Base-by-base conservation (phyloP, 179 eudicot species). In the Monotropa hypopitys region DNA sequence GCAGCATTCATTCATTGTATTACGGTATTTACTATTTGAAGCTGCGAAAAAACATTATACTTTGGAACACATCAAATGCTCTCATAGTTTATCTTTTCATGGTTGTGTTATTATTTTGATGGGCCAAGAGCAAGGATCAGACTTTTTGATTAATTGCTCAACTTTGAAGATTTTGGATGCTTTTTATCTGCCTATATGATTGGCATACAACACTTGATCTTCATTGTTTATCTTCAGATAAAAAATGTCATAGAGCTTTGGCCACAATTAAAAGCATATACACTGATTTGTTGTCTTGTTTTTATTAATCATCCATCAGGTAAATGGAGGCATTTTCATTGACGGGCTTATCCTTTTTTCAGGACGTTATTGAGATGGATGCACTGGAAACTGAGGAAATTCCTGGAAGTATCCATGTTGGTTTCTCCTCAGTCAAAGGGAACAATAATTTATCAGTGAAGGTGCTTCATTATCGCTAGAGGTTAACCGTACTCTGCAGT, bases 331-430 rank as follows among this genome's bases (percentile, higher is more conserved):
- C 35, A 23, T 47, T 42, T n/a, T 53, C 53, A 40, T 16, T 72
- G 47, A 78, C 32, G 33, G 49, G 35, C n/a, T 5, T 63, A 30
- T 65, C 30, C 28, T 68, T 49, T 78, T 79, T 61, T 45, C 89
- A 90, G 94, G 86, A 40, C 38, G 5, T 46, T 15, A 30, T 35
- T 56, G 83, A 74, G 66, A 80, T 85, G 67, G 50, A 83, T 77
- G 71, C 50, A 63, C 75, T 79, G 43, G 84, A 80, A 70, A 42
- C 57, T 76, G 81, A 77, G 75, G 74, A 74, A 81, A 78, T 91
- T 70, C 78, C 89, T 80, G 74, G 84, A 62, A 86, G 83, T 84
- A 82, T 91, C 73, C 84, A 83, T 84, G 80, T 91, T 79, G 85
- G 87, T 80, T 50, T 88, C 76, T 84, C 90, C 21, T 81, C 82